A percentile compares a stretch with the other conserved stretches of the same genome.
Conservation (phyloP, 2,329 filamentous ascomycete genomes). For the Colletotrichum sidae region DNA sequence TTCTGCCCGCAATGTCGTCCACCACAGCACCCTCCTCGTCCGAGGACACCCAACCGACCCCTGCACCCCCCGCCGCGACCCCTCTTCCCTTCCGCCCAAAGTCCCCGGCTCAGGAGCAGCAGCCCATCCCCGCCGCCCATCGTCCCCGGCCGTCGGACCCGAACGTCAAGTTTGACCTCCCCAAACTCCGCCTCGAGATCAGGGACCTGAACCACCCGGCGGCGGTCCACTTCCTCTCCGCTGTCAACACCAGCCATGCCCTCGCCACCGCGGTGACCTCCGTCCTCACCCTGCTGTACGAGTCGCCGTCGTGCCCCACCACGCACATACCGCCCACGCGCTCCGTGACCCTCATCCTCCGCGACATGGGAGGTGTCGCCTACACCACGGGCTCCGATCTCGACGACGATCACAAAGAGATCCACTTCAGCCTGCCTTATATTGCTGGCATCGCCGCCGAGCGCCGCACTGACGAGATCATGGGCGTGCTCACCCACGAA, state of each 20-base stretch:
- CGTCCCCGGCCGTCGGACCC: conserved; percentile 9
- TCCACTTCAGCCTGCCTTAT: conserved; percentile 86
- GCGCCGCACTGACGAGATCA: conserved; percentile 71
- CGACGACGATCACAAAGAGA: conserved; percentile 90
- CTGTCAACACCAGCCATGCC: conserved; percentile 71
- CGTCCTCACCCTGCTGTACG: conserved; percentile 81
- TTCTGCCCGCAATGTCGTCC: conserved; percentile 37
- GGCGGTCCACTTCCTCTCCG: conserved; percentile 73
- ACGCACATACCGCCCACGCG: conserved; percentile 73
- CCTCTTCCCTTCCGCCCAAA: conserved; percentile 29
- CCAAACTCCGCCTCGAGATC: conserved; percentile 70
- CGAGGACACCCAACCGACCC: conserved; percentile 5
- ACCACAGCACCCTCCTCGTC: conserved; percentile 14
- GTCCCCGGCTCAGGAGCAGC: conserved; percentile 16
- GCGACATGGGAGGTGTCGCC: conserved; percentile 84
- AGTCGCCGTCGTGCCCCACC: conserved; percentile 52
- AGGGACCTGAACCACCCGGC: conserved; percentile 71
- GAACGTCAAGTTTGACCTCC: conserved; percentile 45
- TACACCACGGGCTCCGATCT: conserved; percentile 87
- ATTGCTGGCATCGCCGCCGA: conserved; percentile 62
- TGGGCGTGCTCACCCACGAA: conserved; percentile 89
- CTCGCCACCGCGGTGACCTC: conserved; percentile 72
- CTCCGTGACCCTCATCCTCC: conserved; percentile 85
- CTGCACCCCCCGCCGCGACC: conserved; percentile 25
- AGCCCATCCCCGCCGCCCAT: conserved; percentile 1